A percentile compares a stretch with the other conserved stretches of the same genome.
These are phyloP conservation scores for Podospora fimiseda DNA, from an alignment of 495 filamentous ascomycete species.

Conservation along the genomic window DNA sequence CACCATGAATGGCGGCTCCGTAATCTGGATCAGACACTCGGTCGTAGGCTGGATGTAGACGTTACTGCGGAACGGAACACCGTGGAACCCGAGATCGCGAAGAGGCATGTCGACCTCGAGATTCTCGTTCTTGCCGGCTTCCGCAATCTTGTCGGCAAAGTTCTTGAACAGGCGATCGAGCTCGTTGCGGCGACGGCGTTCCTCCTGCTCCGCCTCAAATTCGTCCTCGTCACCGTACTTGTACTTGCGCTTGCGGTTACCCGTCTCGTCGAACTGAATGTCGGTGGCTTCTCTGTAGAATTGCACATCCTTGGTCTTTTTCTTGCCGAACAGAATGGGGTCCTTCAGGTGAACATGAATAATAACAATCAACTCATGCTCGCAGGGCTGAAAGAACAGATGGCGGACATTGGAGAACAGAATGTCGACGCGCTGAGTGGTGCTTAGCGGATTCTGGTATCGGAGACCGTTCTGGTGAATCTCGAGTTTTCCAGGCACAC, in stretches of 20 bases:
- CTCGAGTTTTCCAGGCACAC: constrained; percentile 88
- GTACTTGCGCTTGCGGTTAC: constrained; percentile 94
- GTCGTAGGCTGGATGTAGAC: constrained; percentile 94
- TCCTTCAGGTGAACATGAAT: constrained; percentile 98
- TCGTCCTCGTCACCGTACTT: constrained; percentile 99
- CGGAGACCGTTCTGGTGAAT: constrained; percentile 99
- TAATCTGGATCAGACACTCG: constrained; percentile 95
- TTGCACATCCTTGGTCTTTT: constrained; percentile 95
- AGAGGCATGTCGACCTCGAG: constrained; percentile 94
- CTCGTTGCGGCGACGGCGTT: constrained; percentile 79
- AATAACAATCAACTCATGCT: constrained; percentile 92
- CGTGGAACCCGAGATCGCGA: constrained; percentile 92
- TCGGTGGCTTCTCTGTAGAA: constrained; percentile 98
- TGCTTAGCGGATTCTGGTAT: constrained; percentile 81
- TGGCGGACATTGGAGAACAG: constrained; percentile 98
- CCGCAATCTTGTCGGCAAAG: constrained; percentile 95
- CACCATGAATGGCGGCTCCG: constrained; percentile 93
- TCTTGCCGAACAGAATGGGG: constrained; percentile 93
- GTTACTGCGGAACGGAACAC: constrained; percentile 90
- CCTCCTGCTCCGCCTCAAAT: constrained; percentile 97
- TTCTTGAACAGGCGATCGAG: constrained; percentile 93
- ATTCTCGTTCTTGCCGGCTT: constrained; percentile 75
- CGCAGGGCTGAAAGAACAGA: constrained; percentile 96
- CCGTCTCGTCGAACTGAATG: constrained; percentile 98
- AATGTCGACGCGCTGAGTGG: constrained; percentile 78